Evolutionary conservation across 1,284 basidiomycete species (phyloP), one percentile per base, ranked within the genome.

Genomic region (Ganoderma leucocontextum): DNA sequence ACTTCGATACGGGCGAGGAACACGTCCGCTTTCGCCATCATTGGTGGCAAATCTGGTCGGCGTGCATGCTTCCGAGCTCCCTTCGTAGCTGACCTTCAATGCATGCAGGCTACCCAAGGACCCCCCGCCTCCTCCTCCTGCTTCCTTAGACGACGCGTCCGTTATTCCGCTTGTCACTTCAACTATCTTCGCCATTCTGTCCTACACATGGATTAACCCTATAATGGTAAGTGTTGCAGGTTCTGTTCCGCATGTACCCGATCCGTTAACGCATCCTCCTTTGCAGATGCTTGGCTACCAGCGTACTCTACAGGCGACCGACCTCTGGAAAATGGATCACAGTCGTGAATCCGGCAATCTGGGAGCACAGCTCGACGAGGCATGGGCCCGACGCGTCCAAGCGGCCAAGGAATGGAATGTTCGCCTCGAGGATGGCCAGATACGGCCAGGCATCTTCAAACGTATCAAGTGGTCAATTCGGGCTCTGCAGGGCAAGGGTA

Each of bases 301-400:
- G 75, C 83, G 92, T 35, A 89, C 91, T 0, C 81, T 93, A 0
- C 91, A 92, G 77, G 91, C 90, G 0, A 87, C 90, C 0, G 91
- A 93, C 77, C 78, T 92, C n/a, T 92, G 90, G 89, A 88, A 88
- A 76, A 82, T 93, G 77, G 89, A 91, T 72, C 77, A 82, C 1
- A 79, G 83, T 10, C 84, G 87, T 36, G 82, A 87, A 71, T 78
- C 89, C 10, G 85, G 83, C 0, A 71, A 75, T 22, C 82, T 93
- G 38, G 86, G 89, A 4, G 77, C 79, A 8, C 81, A 82, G 67
- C 82, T 87, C 25, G 86, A 86, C 69, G 81, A 76, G n/a, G 81
- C 83, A 35, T 90, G 87, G 87, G 79, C 75, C 2, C 77, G 78
- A 19, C 81, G 88, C 62, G 80, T 83, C 22, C 58, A 78, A 22